These are phyloP conservation scores for Candida anglica DNA, from an alignment of 805 yeast genomes.

Conservation along the genomic window DNA sequence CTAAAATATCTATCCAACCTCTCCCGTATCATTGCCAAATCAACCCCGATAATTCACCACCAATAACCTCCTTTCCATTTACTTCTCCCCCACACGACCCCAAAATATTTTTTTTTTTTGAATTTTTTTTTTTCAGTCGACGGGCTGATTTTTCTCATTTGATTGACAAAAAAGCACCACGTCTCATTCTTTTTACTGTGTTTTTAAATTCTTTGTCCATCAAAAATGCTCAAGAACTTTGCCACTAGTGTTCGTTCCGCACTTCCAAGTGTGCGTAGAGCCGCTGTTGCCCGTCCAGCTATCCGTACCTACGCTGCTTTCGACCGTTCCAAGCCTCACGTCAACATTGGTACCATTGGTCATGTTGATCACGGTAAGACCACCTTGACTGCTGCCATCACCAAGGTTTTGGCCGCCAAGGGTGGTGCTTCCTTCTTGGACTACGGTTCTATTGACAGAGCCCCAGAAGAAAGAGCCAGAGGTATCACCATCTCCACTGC, in stretches of 20 bases:
- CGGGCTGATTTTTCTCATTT: too few species aligned
- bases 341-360: slow-evolving; percentile 96
- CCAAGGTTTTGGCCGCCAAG: slow-evolving; percentile 81
- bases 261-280: slow-evolving; percentile 12
- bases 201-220: too few species aligned
- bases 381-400: slow-evolving; percentile 96
- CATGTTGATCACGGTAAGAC: slow-evolving; percentile 99
- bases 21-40: too few species aligned
- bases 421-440: slow-evolving; percentile 96
- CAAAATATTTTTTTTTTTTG: slow-evolving; percentile 1
- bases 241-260: slow-evolving; percentile 14
- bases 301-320: slow-evolving; percentile 62
- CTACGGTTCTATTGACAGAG: slow-evolving; percentile 90
- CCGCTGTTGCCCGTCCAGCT: slow-evolving; percentile 18
- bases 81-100: slow-evolving; percentile 3
- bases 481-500: slow-evolving; percentile 98
- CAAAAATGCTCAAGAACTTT: slow-evolving; percentile 30
- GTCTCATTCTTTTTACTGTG: too few species aligned
- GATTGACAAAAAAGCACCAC: too few species aligned
- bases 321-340: slow-evolving; percentile 94
- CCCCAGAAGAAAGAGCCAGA: slow-evolving; percentile 99
- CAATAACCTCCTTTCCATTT: too few species aligned
- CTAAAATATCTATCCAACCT: too few species aligned
- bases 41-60: too few species aligned
- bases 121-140: not conserved